phyloP scores from a whole-genome alignment of 2,329 filamentous ascomycete genomes.

The Kalmusia sp. region DNA sequence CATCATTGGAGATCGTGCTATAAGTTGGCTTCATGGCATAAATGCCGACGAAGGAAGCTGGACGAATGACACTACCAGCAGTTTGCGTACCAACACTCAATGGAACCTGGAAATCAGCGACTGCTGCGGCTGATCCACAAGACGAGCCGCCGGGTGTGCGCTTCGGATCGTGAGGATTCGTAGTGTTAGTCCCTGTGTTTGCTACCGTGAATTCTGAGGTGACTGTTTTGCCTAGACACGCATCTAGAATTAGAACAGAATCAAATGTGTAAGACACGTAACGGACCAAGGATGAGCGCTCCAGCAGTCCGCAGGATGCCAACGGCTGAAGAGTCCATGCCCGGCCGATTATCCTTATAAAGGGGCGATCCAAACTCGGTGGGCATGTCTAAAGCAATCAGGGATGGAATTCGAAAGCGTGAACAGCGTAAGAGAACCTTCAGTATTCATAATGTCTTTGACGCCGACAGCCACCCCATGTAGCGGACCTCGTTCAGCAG shows the following conservation, averaged over 20 bases:
- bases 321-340: constrained; percentile 59
- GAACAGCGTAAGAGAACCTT: constrained; percentile 49
- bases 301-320: constrained; percentile 59
- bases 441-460: constrained; percentile 62
- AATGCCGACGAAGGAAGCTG: constrained; percentile 66
- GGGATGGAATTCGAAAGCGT: not conserved
- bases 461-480: constrained; percentile 62
- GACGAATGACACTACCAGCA: constrained; percentile 66
- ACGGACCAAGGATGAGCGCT: constrained; percentile 55
- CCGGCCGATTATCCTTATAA: constrained; percentile 51
- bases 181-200: constrained; percentile 57
- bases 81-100: constrained; percentile 68
- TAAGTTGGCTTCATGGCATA: constrained; percentile 70
- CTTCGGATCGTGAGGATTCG: constrained; percentile 59
- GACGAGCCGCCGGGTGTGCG: constrained; percentile 70
- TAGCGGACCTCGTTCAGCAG: constrained; percentile 56
- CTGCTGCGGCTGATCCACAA: constrained; percentile 68
- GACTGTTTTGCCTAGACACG: not conserved
- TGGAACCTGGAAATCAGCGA: constrained; percentile 67
- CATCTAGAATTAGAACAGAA: too few species aligned
- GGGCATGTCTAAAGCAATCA: constrained; percentile 55
- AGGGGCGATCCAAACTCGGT: constrained; percentile 60
- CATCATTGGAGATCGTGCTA: constrained; percentile 65
- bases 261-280: too few species aligned
- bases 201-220: constrained; percentile 29